Evolutionary conservation across 2,329 filamentous ascomycete genomes (phyloP), one percentile per base, ranked within the genome.

Genomic region (Talaromyces sp.): DNA sequence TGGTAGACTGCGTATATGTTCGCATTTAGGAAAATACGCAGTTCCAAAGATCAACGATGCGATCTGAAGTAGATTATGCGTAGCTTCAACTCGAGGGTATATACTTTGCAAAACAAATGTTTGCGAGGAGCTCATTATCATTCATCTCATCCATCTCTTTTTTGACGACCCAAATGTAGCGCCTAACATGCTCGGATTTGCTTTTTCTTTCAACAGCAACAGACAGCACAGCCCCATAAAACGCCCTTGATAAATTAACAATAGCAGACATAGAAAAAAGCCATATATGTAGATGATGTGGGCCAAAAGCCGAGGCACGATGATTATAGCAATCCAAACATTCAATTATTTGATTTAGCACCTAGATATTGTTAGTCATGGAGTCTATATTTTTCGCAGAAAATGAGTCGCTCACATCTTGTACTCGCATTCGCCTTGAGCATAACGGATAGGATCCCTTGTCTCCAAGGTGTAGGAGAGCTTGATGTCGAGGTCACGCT

Each of bases 401-500:
- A 10, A 56, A 14, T 8, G 9, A 24, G 11, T 2, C 27, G 24
- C 78, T 72, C 71, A 81, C 81, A 89, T 89, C 77, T 90, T 94
- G 85, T 97, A 99, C 71, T 88, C 84, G 78, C 90, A 91, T 68
- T 81, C 77, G 64, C 93, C 94, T 74, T 88, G 79, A 4, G 88
- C 87, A 66, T 83, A 81, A 70, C 95, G 87, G 68, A 85, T 90
- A 37, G 81, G 79, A 75, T 98, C 93, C 31, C 87, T 80, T 3
- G 93, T 91, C 73, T 92, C 86, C 61, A 97, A 86, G 74, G 87
- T 85, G 82, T 98, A 98, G 54, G 88, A 84, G 74, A 99, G 87
- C 73, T 86, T 88, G 76, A 99, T 96, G 79, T 99, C 95, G 63
- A 99, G 85, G 78, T 99, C 95, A 70, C 95, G 90, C 78, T 90